Percentiles rank a stretch among this genome's conserved stretches.
Evolutionary conservation across 2,329 filamentous ascomycete genomes (phyloP).

Genomic region (Rhynchosporium secalis): DNA sequence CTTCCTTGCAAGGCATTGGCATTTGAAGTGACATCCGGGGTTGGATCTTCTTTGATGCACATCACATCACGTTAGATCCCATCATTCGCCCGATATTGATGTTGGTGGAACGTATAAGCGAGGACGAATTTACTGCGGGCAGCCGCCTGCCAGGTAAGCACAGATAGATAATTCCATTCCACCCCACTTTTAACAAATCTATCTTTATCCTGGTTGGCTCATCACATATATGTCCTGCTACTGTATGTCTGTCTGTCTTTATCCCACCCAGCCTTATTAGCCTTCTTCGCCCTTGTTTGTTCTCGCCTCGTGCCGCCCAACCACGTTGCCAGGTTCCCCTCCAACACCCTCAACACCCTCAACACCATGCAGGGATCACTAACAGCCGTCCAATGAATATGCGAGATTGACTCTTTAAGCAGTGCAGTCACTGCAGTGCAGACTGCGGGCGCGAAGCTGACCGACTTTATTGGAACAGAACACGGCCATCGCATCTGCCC

Average conservation of each 20-base stretch:
- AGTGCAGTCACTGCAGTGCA: conserved; percentile 16
- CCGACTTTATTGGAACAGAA: conserved; percentile 26
- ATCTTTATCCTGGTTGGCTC: too few relatives aligned
- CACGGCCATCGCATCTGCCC: conserved; percentile 17
- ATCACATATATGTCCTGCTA: too few relatives aligned
- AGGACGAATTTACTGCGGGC: neutral
- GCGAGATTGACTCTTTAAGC: conserved; percentile 14
- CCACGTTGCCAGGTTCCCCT: conserved; percentile 28
- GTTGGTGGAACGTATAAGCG: conserved; percentile 18
- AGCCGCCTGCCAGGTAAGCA: conserved; percentile 14
- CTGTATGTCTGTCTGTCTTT: too few relatives aligned
- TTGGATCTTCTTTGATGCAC: conserved; percentile 19
- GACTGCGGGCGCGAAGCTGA: conserved; percentile 32
- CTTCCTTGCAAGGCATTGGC: neutral
- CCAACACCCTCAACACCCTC: conserved; percentile 19
- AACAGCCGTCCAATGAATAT: conserved; percentile 24
- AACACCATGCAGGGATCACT: conserved; percentile 16
- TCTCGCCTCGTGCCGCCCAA: conserved; percentile 27
- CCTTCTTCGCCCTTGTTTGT: neutral
- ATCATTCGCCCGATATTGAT: conserved; percentile 8
- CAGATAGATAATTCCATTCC: conserved; percentile 4
- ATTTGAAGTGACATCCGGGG: conserved; percentile 1
- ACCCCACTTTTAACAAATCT: too few relatives aligned
- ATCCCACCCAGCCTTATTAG: neutral
- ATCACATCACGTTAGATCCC: conserved; percentile 12